Evolutionary conservation across 371 early-diverging fungal species (phyloP), one percentile per base, ranked within the genome.

Genomic region (Coemansia sp.): DNA sequence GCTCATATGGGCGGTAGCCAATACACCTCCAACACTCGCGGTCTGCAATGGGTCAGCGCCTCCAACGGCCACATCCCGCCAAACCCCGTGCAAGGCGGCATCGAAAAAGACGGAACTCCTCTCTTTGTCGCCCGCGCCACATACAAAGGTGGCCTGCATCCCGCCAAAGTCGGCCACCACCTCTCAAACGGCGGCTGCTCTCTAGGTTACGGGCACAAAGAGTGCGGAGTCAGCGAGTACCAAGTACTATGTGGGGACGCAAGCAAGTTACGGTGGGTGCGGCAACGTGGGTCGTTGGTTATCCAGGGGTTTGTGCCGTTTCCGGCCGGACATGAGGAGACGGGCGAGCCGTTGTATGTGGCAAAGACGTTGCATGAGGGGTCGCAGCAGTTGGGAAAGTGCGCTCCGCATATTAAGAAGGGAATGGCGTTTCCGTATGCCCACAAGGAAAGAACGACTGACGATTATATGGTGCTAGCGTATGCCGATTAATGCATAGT

Each of bases 171-270:
- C 24, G 80, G 79, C 19, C 70, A 75, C 39, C 80, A 82, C 26
- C 52, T 82, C 26, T 71, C 80, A 46, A 82, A 83, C n/a, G 80
- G 80, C 54, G 80, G 80, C 17, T 73, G 72, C 54, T 67, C 66
- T 52, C 67, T 85, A 32, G 70, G 80, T 51, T 84, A 69, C 64
- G 83, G 78, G 32, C 80, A 84, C 61, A 82, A 85, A 66, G 84
- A 86, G 63, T 49, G 77, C 8, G 66, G 57, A 15, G 60, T 79
- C 11, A 44, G 51, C 23, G 79, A 82, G 29, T 86, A 85, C 69
- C 78, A 83, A 67, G 74, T 86, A 9, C 74, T 86, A 56, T 79
- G 80, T 63, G 86, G 85, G 29, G 82, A 83, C 57, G 83, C 83
- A 44, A 78, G 70, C 60, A 70, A 70, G 28, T 69, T 86, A 36